Evolutionary conservation across 2,329 filamentous ascomycete species (phyloP).

Genomic region (Ophiosphaerella herpotricha): DNA sequence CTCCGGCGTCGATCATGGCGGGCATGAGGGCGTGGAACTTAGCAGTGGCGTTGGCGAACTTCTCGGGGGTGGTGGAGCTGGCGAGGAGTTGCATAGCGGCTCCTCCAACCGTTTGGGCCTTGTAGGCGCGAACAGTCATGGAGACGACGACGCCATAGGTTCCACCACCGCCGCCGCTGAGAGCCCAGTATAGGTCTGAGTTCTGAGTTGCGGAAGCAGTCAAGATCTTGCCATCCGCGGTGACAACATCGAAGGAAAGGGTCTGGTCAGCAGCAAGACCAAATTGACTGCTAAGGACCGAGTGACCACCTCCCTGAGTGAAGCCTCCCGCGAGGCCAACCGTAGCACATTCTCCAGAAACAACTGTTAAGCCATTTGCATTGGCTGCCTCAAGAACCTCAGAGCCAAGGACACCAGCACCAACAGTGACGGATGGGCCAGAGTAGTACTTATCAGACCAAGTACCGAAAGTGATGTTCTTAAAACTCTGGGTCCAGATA

Average conservation of each 20-base stretch:
- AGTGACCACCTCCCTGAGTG: constrained; percentile 56
- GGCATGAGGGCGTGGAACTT: constrained; percentile 22
- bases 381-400: constrained; percentile 25
- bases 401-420: constrained; percentile 4
- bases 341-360: constrained; percentile 24
- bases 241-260: constrained; percentile 12
- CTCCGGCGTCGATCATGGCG: constrained; percentile 25
- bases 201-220: constrained; percentile 12
- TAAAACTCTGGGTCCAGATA: constrained; percentile 27
- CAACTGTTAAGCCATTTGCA: constrained; percentile 12
- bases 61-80: constrained; percentile 16
- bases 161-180: constrained; percentile 16
- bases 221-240: constrained; percentile 12
- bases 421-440: constrained; percentile 5
- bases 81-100: constrained; percentile 26
- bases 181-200: constrained; percentile 23
- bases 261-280: constrained; percentile 22
- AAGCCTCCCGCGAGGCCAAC: constrained; percentile 52
- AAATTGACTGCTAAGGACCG: constrained; percentile 53
- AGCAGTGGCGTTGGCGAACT: constrained; percentile 14
- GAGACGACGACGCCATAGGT: constrained; percentile 25
- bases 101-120: constrained; percentile 23
- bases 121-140: constrained; percentile 34
- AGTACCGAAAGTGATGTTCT: constrained; percentile 6
- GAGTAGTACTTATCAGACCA: constrained; percentile 2